Percentiles rank a stretch among this genome's conserved stretches.
These are phyloP conservation scores for Plectosphaerella plurivora DNA, from an alignment of 2,329 filamentous ascomycete genomes.

Conservation along the genomic window DNA sequence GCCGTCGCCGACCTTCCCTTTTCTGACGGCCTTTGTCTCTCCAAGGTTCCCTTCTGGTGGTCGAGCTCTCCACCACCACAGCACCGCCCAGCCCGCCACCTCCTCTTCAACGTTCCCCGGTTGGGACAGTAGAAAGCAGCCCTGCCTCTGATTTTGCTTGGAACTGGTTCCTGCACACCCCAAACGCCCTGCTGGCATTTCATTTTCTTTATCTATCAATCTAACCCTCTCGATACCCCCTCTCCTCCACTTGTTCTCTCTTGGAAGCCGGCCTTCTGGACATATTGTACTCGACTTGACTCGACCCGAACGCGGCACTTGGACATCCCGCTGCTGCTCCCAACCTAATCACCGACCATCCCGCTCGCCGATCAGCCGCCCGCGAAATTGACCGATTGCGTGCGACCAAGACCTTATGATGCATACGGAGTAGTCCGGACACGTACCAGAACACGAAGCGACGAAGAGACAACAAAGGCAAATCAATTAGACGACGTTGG, in stretches of 20 bases:
- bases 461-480: conserved; percentile 3
- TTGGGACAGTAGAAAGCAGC: too few relatives aligned
- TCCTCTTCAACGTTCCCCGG: too few relatives aligned
- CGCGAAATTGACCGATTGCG: not conserved
- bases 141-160: too few relatives aligned
- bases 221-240: not conserved
- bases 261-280: conserved; percentile 14
- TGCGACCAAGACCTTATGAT: conserved; percentile 7
- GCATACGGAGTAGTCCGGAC: conserved; percentile 1
- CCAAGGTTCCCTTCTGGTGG: not conserved
- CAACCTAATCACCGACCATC: not conserved
- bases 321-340: not conserved
- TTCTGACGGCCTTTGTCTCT: not conserved
- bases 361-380: not conserved
- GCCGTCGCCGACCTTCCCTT: conserved; percentile 2
- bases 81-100: too few relatives aligned
- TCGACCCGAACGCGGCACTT: not conserved
- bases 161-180: not conserved
- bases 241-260: not conserved
- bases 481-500: not conserved
- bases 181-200: not conserved
- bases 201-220: not conserved
- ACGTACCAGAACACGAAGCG: not conserved
- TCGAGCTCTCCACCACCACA: not conserved
- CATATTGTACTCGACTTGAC: not conserved